A percentile compares a stretch with the other conserved stretches of the same genome.
phyloP scores from a whole-genome alignment of 805 yeast species.

The Huiozyma naganishii region DNA sequence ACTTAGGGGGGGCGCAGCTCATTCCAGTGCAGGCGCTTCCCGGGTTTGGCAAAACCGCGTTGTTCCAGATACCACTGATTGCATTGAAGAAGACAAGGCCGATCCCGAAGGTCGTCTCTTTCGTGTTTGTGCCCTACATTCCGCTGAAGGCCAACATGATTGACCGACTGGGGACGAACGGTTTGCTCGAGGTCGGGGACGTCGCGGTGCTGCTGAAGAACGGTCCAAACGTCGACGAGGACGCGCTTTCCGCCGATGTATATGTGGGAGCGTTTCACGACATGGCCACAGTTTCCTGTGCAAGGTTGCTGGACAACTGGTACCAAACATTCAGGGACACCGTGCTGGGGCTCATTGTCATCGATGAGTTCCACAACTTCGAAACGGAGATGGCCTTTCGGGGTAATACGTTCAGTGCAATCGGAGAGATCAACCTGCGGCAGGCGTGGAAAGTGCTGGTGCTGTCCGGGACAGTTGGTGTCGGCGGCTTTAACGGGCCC shows the following conservation, averaged over 20 bases:
- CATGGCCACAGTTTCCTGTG: no score
- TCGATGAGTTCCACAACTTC: background rate
- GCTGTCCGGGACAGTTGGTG: background rate
- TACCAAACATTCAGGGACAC: background rate
- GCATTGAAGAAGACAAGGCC: background rate
- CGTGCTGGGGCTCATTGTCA: background rate
- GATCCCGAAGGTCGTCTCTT: background rate
- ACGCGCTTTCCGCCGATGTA: background rate
- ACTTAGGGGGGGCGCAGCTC: background rate
- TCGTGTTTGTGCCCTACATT: background rate
- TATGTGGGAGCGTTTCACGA: background rate
- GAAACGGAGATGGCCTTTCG: background rate
- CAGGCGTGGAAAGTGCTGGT: background rate
- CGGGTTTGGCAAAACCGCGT: background rate
- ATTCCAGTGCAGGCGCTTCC: background rate
- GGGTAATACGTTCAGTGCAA: background rate
- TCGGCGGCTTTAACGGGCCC: no score
- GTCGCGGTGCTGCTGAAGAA: background rate
- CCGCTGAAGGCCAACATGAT: background rate
- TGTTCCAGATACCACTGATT: background rate
- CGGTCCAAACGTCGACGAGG: background rate
- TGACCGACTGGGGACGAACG: background rate
- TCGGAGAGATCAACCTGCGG: background rate
- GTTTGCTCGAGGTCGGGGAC: background rate
- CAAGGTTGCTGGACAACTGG: background rate